Percentiles rank a stretch among this genome's conserved stretches.
Conservation (phyloP, 2,329 filamentous ascomycete genomes). For the Tolypocladium cylindrosporum region DNA sequence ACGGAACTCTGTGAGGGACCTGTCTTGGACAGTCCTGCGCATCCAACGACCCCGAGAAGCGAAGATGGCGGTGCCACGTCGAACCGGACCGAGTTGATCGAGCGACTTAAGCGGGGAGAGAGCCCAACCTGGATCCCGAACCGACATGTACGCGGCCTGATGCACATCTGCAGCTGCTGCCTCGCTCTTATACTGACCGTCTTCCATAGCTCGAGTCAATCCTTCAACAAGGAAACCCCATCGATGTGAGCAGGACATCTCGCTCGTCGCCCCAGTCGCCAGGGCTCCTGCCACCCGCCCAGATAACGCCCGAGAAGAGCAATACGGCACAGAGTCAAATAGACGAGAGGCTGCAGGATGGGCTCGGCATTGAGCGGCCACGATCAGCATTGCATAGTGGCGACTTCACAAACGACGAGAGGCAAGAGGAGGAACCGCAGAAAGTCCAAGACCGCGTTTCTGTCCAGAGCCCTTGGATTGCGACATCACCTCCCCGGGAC, state of each 20-base stretch:
- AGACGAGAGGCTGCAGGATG: constrained; percentile 38
- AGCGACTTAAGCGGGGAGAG: constrained; percentile 70
- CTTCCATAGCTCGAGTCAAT: constrained; percentile 27
- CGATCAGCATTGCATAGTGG: constrained; percentile 64
- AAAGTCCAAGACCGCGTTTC: neutral
- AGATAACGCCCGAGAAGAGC: constrained; percentile 36
- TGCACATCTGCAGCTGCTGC: neutral
- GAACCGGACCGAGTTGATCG: constrained; percentile 71
- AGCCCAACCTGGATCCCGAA: constrained; percentile 64
- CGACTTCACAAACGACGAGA: constrained; percentile 44
- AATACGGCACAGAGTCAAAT: constrained; percentile 12
- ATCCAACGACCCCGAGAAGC: constrained; percentile 10
- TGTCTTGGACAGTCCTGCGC: constrained; percentile 30
- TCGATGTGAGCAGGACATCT: constrained; percentile 11
- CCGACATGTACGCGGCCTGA: constrained; percentile 39
- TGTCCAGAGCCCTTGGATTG: constrained; percentile 32
- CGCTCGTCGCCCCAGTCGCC: constrained; percentile 26
- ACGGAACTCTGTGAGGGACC: constrained; percentile 53
- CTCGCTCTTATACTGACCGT: neutral
- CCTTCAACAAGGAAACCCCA: constrained; percentile 13
- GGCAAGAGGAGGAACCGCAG: constrained; percentile 6
- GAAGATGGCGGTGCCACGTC: constrained; percentile 26
- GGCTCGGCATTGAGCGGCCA: constrained; percentile 66
- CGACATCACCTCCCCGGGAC: constrained; percentile 46
- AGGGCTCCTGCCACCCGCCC: constrained; percentile 32